Conservation (phyloP, 2,329 filamentous ascomycete species). For the Polychaeton citri region DNA sequence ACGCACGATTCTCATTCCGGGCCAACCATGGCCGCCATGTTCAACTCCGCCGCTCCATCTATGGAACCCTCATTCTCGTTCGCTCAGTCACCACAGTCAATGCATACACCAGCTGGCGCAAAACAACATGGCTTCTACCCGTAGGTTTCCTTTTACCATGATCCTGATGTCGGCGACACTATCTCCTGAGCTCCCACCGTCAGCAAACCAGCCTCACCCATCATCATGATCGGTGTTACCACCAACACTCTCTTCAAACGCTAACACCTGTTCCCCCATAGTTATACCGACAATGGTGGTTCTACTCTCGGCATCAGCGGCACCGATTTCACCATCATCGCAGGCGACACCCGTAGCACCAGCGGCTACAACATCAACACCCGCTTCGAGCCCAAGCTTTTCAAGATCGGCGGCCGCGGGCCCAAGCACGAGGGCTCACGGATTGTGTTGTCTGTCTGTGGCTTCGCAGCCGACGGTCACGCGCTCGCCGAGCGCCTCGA, state of each 20-base stretch:
- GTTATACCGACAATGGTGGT: constrained; percentile 96
- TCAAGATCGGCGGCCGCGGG: constrained; percentile 87
- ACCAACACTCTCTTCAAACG: neutral
- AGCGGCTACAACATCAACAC: constrained; percentile 99
- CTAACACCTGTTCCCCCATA: constrained; percentile 22
- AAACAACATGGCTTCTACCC: constrained; percentile 81
- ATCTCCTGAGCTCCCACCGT: too few species aligned
- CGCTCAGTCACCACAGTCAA: constrained; percentile 34
- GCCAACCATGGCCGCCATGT: constrained; percentile 40
- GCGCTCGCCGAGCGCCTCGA: constrained; percentile 90
- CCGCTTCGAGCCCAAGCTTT: constrained; percentile 87
- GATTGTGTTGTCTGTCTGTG: constrained; percentile 85
- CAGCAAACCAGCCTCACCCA: too few species aligned
- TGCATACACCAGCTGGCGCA: constrained; percentile 30
- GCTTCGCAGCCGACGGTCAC: constrained; percentile 88
- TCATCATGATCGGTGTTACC: neutral
- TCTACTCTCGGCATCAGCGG: constrained; percentile 92
- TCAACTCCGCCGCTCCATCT: constrained; percentile 36
- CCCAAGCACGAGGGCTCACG: constrained; percentile 72
- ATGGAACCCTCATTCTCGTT: constrained; percentile 49
- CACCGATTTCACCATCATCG: constrained; percentile 87
- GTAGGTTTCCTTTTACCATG: constrained; percentile 40
- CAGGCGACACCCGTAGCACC: constrained; percentile 90
- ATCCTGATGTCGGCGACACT: too few species aligned
- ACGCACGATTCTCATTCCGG: neutral